Base-by-base conservation (phyloP, 768 basidiomycete species). In the Lactifluus piperatus region DNA sequence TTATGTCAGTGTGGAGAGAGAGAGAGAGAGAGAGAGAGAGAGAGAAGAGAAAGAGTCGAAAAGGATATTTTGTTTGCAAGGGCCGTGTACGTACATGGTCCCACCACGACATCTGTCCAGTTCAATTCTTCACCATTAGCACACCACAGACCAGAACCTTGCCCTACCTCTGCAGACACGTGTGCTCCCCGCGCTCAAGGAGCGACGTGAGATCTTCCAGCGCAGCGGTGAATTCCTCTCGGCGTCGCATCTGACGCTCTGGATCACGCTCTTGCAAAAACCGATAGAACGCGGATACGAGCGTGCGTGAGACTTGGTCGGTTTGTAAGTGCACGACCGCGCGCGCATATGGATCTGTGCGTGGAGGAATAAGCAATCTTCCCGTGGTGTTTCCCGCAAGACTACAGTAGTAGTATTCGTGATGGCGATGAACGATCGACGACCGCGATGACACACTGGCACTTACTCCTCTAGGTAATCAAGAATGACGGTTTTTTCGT, bases 211-310 rank as follows among this genome's bases (percentile, higher is more conserved):
- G 51, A 3, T 29, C 18, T 29, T 27, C 37, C 0, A 52, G 1
- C 39, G 51, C 51, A 5, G 0, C 20, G 0, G 39, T 11, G 29
- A 53, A 53, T 6, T 43, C 51, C 1, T 22, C 29, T 16, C 11
- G n/a, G n/a, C 27, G 26, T 18, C 20, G 18, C 3, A 2, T 76
- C 67, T 88, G 86, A 1, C 79, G 75, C 4, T 69, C 70, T 9
- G 67, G 54, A 7, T 81, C 81, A 70, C 86, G 87, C 0, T 85
- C 83, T 72, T 89, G 86, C 29, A 90, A 76, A 64, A 77, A 88
- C 29, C 85, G 81, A 65, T 88, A 88, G 70, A 89, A 90, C 0
- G 84, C 77, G 7, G 88, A 86, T 3, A 90, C 76, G 41, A 89
- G 68, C 8, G 71, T 67, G 4, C 86, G 83, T 57, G 79, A 83